These are phyloP conservation scores for Fusarium sp. DNA, from an alignment of 2,329 filamentous ascomycete genomes.

Conservation along the genomic window DNA sequence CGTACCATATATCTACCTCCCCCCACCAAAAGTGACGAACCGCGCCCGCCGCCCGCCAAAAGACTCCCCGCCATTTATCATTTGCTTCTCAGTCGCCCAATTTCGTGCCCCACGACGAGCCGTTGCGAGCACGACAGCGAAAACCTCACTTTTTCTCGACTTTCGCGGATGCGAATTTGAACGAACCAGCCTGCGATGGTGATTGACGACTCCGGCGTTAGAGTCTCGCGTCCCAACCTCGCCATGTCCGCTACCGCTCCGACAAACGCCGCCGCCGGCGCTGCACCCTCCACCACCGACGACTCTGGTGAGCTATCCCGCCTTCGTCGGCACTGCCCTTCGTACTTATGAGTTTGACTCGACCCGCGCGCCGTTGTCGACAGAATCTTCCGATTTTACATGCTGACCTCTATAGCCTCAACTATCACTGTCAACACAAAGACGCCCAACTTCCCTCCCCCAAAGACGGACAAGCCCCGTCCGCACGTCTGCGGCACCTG, in stretches of 20 bases:
- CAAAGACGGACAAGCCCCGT: conserved; percentile 97
- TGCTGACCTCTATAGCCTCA: conserved; percentile 57
- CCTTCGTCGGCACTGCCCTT: conserved; percentile 51
- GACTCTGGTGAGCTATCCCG: conserved; percentile 57
- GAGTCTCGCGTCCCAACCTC: conserved; percentile 53
- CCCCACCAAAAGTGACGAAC: conserved; percentile 46
- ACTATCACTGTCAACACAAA: conserved; percentile 66
- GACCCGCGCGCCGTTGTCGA: conserved; percentile 39
- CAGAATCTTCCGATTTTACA: conserved; percentile 39
- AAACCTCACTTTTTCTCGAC: conserved; percentile 7
- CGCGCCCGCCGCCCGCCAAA: conserved; percentile 39
- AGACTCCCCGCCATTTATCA: conserved; percentile 44
- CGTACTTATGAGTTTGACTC: conserved; percentile 48
- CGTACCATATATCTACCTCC: conserved; percentile 16
- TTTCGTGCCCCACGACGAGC: conserved; percentile 46
- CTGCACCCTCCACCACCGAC: conserved; percentile 50
- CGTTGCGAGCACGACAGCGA: conserved; percentile 26
- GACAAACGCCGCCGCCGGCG: conserved; percentile 48
- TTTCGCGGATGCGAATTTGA: conserved; percentile 24
- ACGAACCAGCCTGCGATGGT: conserved; percentile 51
- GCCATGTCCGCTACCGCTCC: conserved; percentile 55
- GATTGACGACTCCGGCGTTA: conserved; percentile 55
- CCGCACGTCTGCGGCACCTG: conserved; percentile 95
- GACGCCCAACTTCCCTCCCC: conserved; percentile 72
- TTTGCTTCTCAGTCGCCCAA: conserved; percentile 39